These are phyloP conservation scores for Centaurea solstitialis DNA, from an alignment of 129 eudicot species.

Conservation along the genomic window DNA sequence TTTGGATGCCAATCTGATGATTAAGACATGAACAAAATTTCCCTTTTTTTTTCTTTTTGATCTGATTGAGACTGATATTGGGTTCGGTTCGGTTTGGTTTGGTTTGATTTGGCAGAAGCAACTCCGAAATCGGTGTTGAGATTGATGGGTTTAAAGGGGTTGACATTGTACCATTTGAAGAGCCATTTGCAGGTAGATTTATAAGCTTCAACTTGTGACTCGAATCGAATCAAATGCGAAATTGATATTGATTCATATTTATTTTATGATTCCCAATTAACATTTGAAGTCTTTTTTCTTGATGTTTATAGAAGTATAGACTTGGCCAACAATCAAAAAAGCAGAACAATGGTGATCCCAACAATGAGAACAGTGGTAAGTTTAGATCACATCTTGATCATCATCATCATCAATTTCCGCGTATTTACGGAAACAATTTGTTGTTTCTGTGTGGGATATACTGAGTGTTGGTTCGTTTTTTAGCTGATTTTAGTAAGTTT, in stretches of 20 bases:
- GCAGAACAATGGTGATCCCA: conserved; percentile 52
- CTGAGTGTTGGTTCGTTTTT: not conserved
- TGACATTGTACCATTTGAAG: conserved; percentile 85
- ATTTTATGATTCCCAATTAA: not conserved
- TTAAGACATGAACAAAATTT: not conserved
- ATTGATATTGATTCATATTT: not conserved
- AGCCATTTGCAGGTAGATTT: conserved; percentile 78
- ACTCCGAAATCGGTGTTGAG: conserved; percentile 88
- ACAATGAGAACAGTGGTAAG: conserved; percentile 68
- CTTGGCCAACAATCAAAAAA: conserved; percentile 83
- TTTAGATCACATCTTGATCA: not conserved
- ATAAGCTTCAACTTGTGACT: conserved; percentile 4
- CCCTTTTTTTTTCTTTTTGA: conserved; percentile 7
- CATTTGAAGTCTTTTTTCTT: not conserved
- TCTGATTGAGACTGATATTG: not conserved
- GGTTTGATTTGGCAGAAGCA: conserved; percentile 59
- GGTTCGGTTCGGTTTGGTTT: not conserved
- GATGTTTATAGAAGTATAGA: conserved; percentile 75
- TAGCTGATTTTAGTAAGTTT: not conserved
- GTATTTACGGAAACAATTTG: not conserved
- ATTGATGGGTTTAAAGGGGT: conserved; percentile 86
- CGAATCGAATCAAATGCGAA: not conserved
- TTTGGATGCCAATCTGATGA: conserved; percentile 6
- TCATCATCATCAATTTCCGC: not conserved
- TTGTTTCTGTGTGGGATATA: not conserved